phyloP scores from a whole-genome alignment of 140 eudicot species.

The Stevia rebaudiana region DNA sequence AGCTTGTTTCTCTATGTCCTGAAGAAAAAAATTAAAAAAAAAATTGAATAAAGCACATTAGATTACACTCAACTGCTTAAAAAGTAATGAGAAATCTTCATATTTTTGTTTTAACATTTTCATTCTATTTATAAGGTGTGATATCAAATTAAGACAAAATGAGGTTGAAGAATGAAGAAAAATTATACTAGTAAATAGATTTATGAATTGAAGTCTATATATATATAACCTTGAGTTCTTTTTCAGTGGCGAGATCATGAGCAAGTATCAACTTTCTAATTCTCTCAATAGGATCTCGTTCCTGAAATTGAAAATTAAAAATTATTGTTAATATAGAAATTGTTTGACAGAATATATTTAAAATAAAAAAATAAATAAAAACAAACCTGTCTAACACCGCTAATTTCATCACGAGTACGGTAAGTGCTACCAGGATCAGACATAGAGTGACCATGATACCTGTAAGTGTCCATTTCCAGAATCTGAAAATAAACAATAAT shows the following conservation, averaged over 20 bases:
- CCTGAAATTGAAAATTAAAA: constrained; percentile 37
- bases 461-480: constrained; percentile 95
- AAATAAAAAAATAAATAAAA: too few relatives aligned
- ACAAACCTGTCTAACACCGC: constrained; percentile 82
- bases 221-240: constrained; percentile 71
- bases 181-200: not conserved
- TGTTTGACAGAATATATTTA: not conserved
- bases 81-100: not conserved
- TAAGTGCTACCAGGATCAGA: constrained; percentile 99
- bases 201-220: not conserved
- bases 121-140: not conserved
- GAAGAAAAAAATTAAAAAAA: constrained; percentile 14
- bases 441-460: constrained; percentile 99
- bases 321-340: not conserved
- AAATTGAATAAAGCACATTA: not conserved
- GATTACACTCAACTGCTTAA: not conserved
- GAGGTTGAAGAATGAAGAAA: not conserved
- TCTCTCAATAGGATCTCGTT: constrained; percentile 96
- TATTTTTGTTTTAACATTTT: not conserved
- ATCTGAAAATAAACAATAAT: constrained; percentile 53
- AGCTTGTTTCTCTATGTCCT: constrained; percentile 83
- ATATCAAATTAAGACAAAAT: not conserved
- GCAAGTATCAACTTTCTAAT: constrained; percentile 67
- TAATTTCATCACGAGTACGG: constrained; percentile 95
- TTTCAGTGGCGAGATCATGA: constrained; percentile 83